Conservation (phyloP, 805 yeast species). For the Wickerhamomyces pijperi region DNA sequence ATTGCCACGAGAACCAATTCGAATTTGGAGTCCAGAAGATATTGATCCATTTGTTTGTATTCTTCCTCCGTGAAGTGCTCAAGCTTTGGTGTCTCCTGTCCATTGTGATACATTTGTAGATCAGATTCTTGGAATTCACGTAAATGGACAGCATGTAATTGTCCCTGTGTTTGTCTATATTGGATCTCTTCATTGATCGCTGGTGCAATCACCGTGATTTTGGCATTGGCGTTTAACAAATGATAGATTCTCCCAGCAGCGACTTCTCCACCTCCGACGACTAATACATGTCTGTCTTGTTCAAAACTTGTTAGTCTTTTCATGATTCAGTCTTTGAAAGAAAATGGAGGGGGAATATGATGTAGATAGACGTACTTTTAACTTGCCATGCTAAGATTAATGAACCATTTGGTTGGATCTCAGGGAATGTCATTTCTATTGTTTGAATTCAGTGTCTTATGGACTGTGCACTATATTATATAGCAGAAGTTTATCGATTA, state of each 20-base stretch:
- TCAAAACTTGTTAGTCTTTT: conserved; percentile 2
- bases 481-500: too few species aligned
- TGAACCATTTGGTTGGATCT: conserved; percentile 35
- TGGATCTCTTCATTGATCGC: conserved; percentile 24
- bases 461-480: too few species aligned
- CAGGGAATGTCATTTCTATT: conserved; percentile 3
- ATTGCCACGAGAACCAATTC: conserved; percentile 65
- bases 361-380: conserved; percentile 26
- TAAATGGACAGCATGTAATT: conserved; percentile 28
- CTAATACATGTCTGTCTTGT: conserved; percentile 46
- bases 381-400: conserved; percentile 69
- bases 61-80: conserved; percentile 11
- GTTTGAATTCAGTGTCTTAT: too few species aligned
- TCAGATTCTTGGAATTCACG: conserved; percentile 38
- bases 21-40: conserved; percentile 27
- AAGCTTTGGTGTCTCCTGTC: conserved; percentile 2
- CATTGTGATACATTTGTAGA: conserved; percentile 35
- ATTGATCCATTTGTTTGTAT: conserved; percentile 18
- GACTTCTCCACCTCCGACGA: conserved; percentile 73
- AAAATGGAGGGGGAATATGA: conserved; percentile 6
- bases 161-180: conserved; percentile 26
- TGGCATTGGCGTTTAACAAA: conserved; percentile 58
- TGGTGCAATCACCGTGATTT: conserved; percentile 52
- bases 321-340: too few species aligned
- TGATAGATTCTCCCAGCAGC: conserved; percentile 62